These are phyloP conservation scores for Dictyostelium purpureum DNA, from an alignment of 78 protist genomes.

Conservation along the genomic window DNA sequence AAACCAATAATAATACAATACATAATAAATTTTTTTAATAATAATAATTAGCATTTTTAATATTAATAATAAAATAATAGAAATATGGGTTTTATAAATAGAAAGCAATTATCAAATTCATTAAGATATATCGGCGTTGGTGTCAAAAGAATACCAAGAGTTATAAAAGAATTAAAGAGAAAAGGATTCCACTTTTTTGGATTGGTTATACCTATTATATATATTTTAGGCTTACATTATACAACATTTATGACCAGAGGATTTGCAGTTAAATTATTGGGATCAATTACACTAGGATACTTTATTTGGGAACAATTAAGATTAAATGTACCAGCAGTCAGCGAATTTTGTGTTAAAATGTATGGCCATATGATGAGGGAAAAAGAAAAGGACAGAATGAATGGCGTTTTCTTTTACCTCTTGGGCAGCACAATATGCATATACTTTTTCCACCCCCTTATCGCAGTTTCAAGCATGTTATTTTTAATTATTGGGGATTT, in stretches of 20 bases:
- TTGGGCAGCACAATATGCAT: constrained; percentile 31
- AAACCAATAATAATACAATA: too few relatives aligned
- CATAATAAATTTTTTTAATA: neutral
- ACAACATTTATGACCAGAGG: constrained; percentile 38
- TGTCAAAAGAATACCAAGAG: constrained; percentile 39
- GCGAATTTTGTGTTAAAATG: neutral
- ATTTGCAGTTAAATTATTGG: constrained; percentile 6
- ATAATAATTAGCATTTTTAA: too few relatives aligned
- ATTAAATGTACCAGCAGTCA: constrained; percentile 42
- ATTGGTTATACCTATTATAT: constrained; percentile 34
- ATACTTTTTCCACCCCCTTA: constrained; percentile 20
- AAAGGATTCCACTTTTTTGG: constrained; percentile 61
- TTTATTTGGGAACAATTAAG: constrained; percentile 68
- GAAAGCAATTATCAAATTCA: neutral
- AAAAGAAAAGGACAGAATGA: constrained; percentile 57
- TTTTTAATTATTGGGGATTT: constrained; percentile 72
- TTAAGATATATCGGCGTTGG: constrained; percentile 32
- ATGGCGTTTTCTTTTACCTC: constrained; percentile 48
- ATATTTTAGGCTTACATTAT: constrained; percentile 40
- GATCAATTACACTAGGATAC: constrained; percentile 13
- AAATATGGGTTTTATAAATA: neutral
- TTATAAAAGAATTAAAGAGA: constrained; percentile 54
- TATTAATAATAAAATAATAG: neutral
- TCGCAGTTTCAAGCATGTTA: neutral
- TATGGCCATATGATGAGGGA: constrained; percentile 67